phyloP scores from a whole-genome alignment of 1,284 basidiomycete species.

The Fistulinella cinereoalba region DNA sequence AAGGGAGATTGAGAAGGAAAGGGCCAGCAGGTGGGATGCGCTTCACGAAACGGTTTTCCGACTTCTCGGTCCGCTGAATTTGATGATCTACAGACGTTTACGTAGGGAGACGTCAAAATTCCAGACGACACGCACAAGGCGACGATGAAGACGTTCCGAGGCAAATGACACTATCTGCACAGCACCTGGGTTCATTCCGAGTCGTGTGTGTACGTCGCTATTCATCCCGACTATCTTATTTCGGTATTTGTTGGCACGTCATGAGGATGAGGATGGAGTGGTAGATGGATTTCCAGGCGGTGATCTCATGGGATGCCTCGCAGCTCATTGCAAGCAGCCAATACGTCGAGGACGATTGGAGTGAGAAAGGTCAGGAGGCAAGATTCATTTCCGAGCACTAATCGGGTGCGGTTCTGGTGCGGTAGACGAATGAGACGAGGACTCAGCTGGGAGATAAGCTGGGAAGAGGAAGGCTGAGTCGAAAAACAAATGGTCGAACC shows the following conservation, averaged over 20 bases:
- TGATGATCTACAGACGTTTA: slow-evolving; percentile 47
- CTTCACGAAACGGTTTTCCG: background rate
- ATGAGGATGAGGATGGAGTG: slow-evolving; percentile 4
- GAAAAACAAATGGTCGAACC: slow-evolving; percentile 19
- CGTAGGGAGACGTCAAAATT: slow-evolving; percentile 76
- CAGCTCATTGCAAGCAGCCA: slow-evolving; percentile 4
- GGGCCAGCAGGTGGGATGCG: slow-evolving; percentile 61
- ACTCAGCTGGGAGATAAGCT: slow-evolving; percentile 27
- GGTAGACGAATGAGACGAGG: slow-evolving; percentile 8
- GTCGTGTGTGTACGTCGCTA: slow-evolving; percentile 2
- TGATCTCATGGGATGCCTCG: slow-evolving; percentile 12
- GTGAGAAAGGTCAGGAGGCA: slow-evolving; percentile 13
- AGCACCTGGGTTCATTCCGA: slow-evolving; percentile 2
- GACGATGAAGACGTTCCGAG: slow-evolving; percentile 30
- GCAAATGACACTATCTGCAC: slow-evolving; percentile 6
- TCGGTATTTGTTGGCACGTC: slow-evolving; percentile 27
- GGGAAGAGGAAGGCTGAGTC: slow-evolving; percentile 15
- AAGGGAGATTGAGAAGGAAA: slow-evolving; percentile 78
- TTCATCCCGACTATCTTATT: slow-evolving; percentile 21
- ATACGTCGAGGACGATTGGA: slow-evolving; percentile 2
- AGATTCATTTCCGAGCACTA: slow-evolving; percentile 19
- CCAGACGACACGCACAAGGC: slow-evolving; percentile 52
- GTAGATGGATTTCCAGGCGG: slow-evolving; percentile 6
- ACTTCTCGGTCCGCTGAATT: slow-evolving; percentile 1
- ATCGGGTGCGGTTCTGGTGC: slow-evolving; percentile 3